Evolutionary conservation across 2,329 filamentous ascomycete genomes (phyloP), one percentile per base, ranked within the genome.

Genomic region (Colletotrichum tabaci): DNA sequence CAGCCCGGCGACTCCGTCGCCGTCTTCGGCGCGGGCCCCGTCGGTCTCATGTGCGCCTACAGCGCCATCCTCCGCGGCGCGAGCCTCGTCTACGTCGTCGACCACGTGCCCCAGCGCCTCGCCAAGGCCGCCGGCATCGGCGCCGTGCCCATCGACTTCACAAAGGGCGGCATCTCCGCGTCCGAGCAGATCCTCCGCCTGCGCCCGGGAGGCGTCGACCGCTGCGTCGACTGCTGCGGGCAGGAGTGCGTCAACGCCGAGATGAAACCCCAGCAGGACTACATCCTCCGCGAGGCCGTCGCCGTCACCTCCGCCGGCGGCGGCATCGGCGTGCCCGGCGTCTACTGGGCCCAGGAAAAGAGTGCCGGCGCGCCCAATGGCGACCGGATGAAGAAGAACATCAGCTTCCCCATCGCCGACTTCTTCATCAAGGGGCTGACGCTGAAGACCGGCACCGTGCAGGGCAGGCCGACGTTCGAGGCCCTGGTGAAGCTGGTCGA

Each of bases 11-110:
- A 92, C 74, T 86, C 83, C 16, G 86, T 92, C 2, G 90, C 89
- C 1, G 85, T 92, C 2, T 92, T 92, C 68, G 91, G 90, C 0
- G 89, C 88, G 0, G 89, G 90, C 0, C 90, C 90, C 0, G 90
- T 92, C 1, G 90, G 90, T 2, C 79, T 92, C 10, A 90, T 92
- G 86, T 60, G 63, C n/a, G 74, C 75, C 12, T 78, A 77, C 72
- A 73, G 70, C 60, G 77, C 77, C 60, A 53, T 75, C n/a, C 56
- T 78, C 30, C 75, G 77, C 12, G 77, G 77, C n/a, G 77, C 77
- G 0, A 53, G 62, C 35, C 47, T 50, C 23, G 74, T 77, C 8
- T 77, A 73, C 68, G 50, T 63, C 26, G 68, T 78, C 42, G 77
- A 78, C 63, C 75, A 75, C 50, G 66, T 78, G 8, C 65, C 61